Conservation (phyloP, 1,284 basidiomycete genomes). For the Ustilago shanxiensis region DNA sequence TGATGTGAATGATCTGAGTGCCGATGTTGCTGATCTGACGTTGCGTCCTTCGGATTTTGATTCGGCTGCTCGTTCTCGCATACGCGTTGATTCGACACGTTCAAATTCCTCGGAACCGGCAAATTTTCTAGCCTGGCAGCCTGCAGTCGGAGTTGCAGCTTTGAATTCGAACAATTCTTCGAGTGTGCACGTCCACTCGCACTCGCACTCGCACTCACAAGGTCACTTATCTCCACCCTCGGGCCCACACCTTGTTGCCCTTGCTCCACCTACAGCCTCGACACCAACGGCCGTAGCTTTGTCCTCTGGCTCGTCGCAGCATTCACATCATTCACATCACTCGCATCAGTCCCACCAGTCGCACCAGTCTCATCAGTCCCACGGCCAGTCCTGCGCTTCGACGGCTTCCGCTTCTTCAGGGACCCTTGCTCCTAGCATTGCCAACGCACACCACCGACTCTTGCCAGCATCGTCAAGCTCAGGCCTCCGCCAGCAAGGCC, state of each 20-base stretch:
- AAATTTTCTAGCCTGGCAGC: slow-evolving; percentile 7
- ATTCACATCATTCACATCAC: slow-evolving; percentile 27
- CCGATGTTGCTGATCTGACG: slow-evolving; percentile 33
- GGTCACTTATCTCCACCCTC: slow-evolving; percentile 17
- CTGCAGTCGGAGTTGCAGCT: slow-evolving; percentile 10
- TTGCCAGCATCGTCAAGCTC: slow-evolving; percentile 14
- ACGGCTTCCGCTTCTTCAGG: slow-evolving; percentile 16
- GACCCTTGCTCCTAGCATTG: slow-evolving; percentile 4
- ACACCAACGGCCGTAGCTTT: neutral
- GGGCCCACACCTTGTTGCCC: slow-evolving; percentile 14
- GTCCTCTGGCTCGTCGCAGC: slow-evolving; percentile 26
- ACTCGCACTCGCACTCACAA: neutral
- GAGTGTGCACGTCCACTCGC: slow-evolving; percentile 12
- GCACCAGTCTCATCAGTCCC: slow-evolving; percentile 5
- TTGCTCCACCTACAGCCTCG: slow-evolving; percentile 18
- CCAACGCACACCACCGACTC: slow-evolving; percentile 17
- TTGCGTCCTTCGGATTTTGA: slow-evolving; percentile 31
- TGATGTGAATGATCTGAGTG: slow-evolving; percentile 11
- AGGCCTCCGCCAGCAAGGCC: slow-evolving; percentile 10
- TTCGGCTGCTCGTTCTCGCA: slow-evolving; percentile 1
- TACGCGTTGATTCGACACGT: slow-evolving; percentile 22
- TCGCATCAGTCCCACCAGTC: slow-evolving; percentile 26
- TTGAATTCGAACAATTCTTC: slow-evolving; percentile 8
- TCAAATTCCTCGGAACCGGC: slow-evolving; percentile 41
- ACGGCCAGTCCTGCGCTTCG: slow-evolving; percentile 5